Base-by-base conservation (phyloP, 2,329 filamentous ascomycete species). In the Colletotrichum sp. region DNA sequence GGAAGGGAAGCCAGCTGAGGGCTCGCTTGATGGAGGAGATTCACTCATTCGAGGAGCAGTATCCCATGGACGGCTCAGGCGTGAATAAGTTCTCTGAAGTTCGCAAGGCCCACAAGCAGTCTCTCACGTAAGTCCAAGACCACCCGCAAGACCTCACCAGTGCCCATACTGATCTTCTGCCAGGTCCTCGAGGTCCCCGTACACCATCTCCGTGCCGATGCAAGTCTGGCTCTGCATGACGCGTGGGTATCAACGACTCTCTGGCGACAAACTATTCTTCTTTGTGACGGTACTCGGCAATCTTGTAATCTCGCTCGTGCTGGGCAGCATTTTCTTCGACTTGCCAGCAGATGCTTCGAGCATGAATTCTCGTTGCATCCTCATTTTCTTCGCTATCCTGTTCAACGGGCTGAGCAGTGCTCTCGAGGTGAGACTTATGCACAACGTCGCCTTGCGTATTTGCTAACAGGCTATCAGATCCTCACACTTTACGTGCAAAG, bases 251-350 rank as follows among this genome's bases (percentile, higher is more conserved):
- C 74, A 76, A n/a, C 60, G 74, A 8, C 60, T 89, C 83, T 91
- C 92, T 52, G 92, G 94, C 80, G 90, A 89, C 76, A 90, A 90
- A 2, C 88, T 91, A 75, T 93, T 93, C 83, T 93, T 94, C 80
- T 92, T 93, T 78, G 83, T 94, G 66, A 88, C 90, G 44, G 92
- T 93, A 80, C 12, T 65, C 34, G 66, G 55, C 1, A 76, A 76
- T 11, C 12, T 73, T 2, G 63, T 77, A 1, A 66, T 77, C 39
- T 77, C 78, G 8, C 86, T 94, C 8, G 92, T 94, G 75, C 89
- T 94, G 44, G 91, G 91, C 1, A 92, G 90, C 55, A 84, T 94
- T 8, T 94, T 94, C 83, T 92, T 93, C 75, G 90, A 94, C 80
- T 83, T 93, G 36, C 80, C 84, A 8, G 74, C 83, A 2, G 85